A percentile compares a stretch with the other conserved stretches of the same genome.
These are phyloP conservation scores for Curvularia sp. DNA, from an alignment of 2,329 filamentous ascomycete genomes.

Conservation along the genomic window DNA sequence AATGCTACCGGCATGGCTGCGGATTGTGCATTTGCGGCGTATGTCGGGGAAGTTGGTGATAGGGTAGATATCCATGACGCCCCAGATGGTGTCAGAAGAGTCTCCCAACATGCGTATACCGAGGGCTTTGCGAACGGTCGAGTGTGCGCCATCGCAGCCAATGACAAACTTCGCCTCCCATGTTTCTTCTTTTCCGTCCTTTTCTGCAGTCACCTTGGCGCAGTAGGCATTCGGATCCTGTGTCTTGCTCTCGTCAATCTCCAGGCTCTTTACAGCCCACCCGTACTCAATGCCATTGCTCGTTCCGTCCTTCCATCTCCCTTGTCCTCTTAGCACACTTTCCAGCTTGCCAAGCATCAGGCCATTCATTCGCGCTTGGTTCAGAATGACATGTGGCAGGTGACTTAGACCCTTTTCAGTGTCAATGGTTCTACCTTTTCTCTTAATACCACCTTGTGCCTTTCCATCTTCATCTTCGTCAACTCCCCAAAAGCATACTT, in stretches of 20 bases:
- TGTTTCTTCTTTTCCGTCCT: conserved; percentile 37
- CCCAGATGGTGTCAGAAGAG: conserved; percentile 64
- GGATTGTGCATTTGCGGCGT: conserved; percentile 59
- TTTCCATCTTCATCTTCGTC: conserved; percentile 35
- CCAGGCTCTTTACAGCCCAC: conserved; percentile 58
- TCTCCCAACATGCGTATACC: conserved; percentile 67
- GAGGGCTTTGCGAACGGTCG: conserved; percentile 59
- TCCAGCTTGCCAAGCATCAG: conserved; percentile 63
- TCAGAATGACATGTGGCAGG: conserved; percentile 72
- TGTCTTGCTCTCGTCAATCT: conserved; percentile 57
- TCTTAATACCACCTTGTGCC: conserved; percentile 51
- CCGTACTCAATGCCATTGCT: conserved; percentile 62
- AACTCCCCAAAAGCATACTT: conserved; percentile 61
- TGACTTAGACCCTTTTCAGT: conserved; percentile 66
- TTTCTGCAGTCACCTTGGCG: conserved; percentile 45
- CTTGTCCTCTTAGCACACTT: conserved; percentile 37
- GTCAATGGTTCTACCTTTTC: conserved; percentile 59
- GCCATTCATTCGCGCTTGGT: conserved; percentile 73
- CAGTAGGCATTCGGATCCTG: conserved; percentile 42
- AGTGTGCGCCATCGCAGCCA: conserved; percentile 63
- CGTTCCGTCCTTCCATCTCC: conserved; percentile 33
- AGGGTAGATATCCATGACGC: conserved; percentile 62
- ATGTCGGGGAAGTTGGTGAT: conserved; percentile 61
- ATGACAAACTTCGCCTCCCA: conserved; percentile 52
- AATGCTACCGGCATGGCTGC: conserved; percentile 56